Base-by-base conservation (phyloP, 2,329 filamentous ascomycete species). In the Zalaria sp. region DNA sequence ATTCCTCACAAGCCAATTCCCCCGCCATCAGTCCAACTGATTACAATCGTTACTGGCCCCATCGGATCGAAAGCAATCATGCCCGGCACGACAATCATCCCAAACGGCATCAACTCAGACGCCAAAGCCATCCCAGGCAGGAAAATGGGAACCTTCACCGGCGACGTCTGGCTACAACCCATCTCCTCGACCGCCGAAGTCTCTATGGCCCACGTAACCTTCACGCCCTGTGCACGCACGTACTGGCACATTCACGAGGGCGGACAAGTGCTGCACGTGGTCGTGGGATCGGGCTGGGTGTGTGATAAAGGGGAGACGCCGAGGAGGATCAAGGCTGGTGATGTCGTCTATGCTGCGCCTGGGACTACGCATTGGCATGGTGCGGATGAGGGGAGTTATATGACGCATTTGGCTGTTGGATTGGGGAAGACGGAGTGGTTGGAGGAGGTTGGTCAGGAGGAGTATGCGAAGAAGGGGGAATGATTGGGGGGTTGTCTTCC, bases 361-460 rank as follows among this genome's bases (percentile, higher is more conserved):
- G 62, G 63, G 2, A 65, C 63, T 35, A 60, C 53, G 36, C 65
- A 68, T 47, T 68, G 65, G 65, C 64, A 68, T 49, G 64, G 64
- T 3, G 64, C 60, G 2, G 64, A 61, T 34, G 58, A 59, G 10
- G 53, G 50, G 5, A 64, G 57, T 37, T 49, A 58, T 41, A 62
- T 67, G 64, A 55, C 57, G 38, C 64, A 67, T 53, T 49, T 56
- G 46, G 62, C 57, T 4, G 55, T 63, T 39, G 55, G 55, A 34
- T 46, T 59, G 28, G 63, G 63, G 2, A 56, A 58, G 44, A 64
- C 59, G 4, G 56, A 48, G 9, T 64, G 61, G 62, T 46, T 54
- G 27, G 55, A 60, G 2, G 54, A 57, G 42, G 57, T 65, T 2
- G 52, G 50, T 5, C 58, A 63, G 41, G 55, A 58, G 40, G 60